Percentiles rank a stretch among this genome's conserved stretches.
Evolutionary conservation across 768 basidiomycete species (phyloP).

Genomic region (Auriscalpium microsporum): DNA sequence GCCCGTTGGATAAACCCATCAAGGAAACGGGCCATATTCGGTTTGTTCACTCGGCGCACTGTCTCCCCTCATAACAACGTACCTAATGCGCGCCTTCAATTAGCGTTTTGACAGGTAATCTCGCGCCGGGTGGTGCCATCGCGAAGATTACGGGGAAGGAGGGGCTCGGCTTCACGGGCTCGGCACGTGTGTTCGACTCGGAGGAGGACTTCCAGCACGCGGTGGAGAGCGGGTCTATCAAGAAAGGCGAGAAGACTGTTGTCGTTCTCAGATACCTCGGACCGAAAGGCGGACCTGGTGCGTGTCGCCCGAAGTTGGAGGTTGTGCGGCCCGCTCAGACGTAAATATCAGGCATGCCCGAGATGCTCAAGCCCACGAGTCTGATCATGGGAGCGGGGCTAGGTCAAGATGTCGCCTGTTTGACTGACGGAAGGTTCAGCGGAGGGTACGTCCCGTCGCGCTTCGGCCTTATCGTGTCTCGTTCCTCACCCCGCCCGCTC

Average conservation of each 20-base stretch:
- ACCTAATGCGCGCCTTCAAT: background rate
- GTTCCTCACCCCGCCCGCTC: conserved; percentile 12
- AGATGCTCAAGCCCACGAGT: conserved; percentile 98
- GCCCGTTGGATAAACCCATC: conserved; percentile 80
- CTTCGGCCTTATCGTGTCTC: background rate
- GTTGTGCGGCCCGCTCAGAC: conserved; percentile 1
- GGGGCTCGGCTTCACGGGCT: conserved; percentile 81
- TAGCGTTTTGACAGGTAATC: conserved; percentile 85
- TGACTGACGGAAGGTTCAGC: conserved; percentile 97
- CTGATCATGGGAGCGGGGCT: conserved; percentile 98
- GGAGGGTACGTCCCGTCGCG: conserved; percentile 64
- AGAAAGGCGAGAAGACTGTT: conserved; percentile 94
- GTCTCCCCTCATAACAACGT: background rate
- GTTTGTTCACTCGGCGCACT: conserved; percentile 30
- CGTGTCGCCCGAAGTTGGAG: conserved; percentile 19
- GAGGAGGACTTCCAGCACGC: conserved; percentile 85
- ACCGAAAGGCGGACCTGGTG: conserved; percentile 92
- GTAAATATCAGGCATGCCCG: conserved; percentile 75
- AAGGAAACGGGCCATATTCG: conserved; percentile 87
- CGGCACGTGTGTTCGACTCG: conserved; percentile 85
- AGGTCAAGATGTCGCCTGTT: conserved; percentile 89
- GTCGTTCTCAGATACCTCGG: conserved; percentile 93
- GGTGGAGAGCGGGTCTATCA: conserved; percentile 81
- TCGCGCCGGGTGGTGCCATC: conserved; percentile 93
- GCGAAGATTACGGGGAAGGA: conserved; percentile 97